These are phyloP conservation scores for Medicago arabica DNA, from an alignment of 306 rosid species.

Conservation along the genomic window DNA sequence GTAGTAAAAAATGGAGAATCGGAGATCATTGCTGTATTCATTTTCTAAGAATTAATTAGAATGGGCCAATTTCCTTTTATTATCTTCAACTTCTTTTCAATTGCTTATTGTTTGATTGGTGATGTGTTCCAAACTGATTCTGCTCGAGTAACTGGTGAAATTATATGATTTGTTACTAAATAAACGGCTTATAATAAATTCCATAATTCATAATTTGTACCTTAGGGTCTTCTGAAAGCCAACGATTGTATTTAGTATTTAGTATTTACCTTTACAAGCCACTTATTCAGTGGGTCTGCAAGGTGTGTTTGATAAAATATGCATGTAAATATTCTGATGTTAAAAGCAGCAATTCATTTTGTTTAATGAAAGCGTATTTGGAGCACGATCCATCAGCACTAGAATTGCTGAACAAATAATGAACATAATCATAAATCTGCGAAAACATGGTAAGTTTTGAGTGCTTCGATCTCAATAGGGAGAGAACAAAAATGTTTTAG, in stretches of 20 bases:
- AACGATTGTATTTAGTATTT: too few relatives aligned
- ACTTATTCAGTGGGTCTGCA: neutral
- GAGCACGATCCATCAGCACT: neutral
- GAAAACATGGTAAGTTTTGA: slow-evolving; percentile 72
- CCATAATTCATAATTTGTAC: neutral
- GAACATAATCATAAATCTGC: slow-evolving; percentile 66
- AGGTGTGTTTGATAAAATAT: neutral
- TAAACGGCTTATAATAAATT: slow-evolving; percentile 7
- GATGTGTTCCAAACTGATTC: neutral
- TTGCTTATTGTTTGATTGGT: slow-evolving; percentile 3
- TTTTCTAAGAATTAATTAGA: slow-evolving; percentile 1
- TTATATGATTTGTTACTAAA: neutral
- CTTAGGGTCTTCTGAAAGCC: neutral
- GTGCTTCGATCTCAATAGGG: slow-evolving; percentile 55
- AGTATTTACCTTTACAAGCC: neutral
- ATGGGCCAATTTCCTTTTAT: slow-evolving; percentile 10
- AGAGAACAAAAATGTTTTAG: slow-evolving; percentile 51
- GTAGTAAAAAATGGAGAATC: neutral
- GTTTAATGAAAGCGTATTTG: slow-evolving; percentile 6
- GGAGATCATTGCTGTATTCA: slow-evolving; percentile 27
- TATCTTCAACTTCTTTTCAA: neutral
- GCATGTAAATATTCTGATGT: neutral
- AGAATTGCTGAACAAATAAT: slow-evolving; percentile 30
- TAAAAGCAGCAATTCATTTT: neutral
- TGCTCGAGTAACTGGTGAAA: neutral